These are phyloP conservation scores for Lichina pygmaea DNA, from an alignment of 495 filamentous ascomycete species.

Conservation along the genomic window DNA sequence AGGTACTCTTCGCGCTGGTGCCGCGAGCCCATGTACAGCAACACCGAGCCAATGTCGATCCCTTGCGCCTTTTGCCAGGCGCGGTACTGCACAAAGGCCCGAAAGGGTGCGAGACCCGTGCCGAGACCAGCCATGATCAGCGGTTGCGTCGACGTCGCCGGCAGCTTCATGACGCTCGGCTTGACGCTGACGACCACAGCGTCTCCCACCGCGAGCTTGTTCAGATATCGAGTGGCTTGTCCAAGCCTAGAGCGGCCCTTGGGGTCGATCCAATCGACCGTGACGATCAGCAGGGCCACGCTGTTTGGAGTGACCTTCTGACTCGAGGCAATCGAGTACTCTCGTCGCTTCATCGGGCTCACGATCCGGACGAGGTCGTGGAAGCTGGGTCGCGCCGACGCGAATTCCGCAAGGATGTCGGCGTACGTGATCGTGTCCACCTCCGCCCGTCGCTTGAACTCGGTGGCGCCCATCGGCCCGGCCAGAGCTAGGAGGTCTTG, in stretches of 20 bases:
- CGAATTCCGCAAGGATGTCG: conserved; percentile 68
- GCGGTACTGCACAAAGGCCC: conserved; percentile 92
- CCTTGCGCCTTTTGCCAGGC: conserved; percentile 90
- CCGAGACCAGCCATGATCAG: conserved; percentile 99
- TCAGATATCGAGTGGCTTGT: conserved; percentile 74
- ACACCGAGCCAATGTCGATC: conserved; percentile 74
- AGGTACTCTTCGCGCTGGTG: conserved; percentile 97
- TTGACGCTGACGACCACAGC: conserved; percentile 79
- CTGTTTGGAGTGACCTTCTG: conserved; percentile 71
- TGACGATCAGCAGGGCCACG: conserved; percentile 89
- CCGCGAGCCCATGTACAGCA: conserved; percentile 89
- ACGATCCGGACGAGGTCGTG: conserved; percentile 78
- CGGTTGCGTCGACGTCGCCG: conserved; percentile 55
- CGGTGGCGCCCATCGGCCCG: conserved; percentile 59
- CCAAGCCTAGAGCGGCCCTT: conserved; percentile 75
- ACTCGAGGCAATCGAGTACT: conserved; percentile 92
- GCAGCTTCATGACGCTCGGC: conserved; percentile 93
- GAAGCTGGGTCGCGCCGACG: conserved; percentile 70
- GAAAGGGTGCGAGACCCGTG: conserved; percentile 90
- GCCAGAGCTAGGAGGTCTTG: conserved; percentile 50
- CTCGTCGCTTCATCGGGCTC: conserved; percentile 73
- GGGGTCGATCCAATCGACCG: conserved; percentile 81
- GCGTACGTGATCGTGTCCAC: conserved; percentile 84
- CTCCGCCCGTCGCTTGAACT: conserved; percentile 86
- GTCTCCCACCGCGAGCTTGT: conserved; percentile 40